Base-by-base conservation (phyloP, 2,329 filamentous ascomycete species). In the Diplodia seriata region DNA sequence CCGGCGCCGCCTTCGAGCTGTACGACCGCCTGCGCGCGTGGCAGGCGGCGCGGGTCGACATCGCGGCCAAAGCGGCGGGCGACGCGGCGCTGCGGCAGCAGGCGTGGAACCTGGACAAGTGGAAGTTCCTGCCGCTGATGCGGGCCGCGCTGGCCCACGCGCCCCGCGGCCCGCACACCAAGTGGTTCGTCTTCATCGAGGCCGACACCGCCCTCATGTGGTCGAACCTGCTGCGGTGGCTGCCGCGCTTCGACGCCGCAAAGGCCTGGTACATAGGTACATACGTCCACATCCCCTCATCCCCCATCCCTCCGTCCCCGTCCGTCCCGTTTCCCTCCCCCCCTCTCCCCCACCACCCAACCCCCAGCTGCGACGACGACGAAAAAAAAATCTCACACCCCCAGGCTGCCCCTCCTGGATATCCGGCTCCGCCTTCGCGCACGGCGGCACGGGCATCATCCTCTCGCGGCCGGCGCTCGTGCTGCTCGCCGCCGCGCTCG, bases 151-250 rank as follows among this genome's bases (percentile, higher is more conserved):
- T 77, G 68, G 72, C 77, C 0, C 23, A 3, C 8, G 72, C 78
- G 55, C 72, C 76, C 38, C 82, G 83, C 1, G 71, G 76, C 36
- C 82, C 83, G 2, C 75, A 85, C 33, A 81, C 83, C 56, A 84
- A 84, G 66, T 89, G 86, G 86, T 89, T 83, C 69, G 77, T 87
- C 67, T 88, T 89, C 73, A 82, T 87, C 59, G 86, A 88, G 70
- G 82, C 85, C 0, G 86, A 89, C 72, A 87, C 85, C 0, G 87
- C 85, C 70, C 74, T 87, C 53, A 78, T 86, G 9, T 85, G 86
- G 80, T 77, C 81, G 40, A 86, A 85, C 40, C 71, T 88, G 36
- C 72, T 87, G 20, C 75, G 80, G 29, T 88, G 85, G 84, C 79
- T 89, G 23, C 76, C 78, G 15, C 77, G 81, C 23, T 82, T 85